A percentile compares a stretch with the other conserved stretches of the same genome.
These are phyloP conservation scores for Tulasnella sp. DNA, from an alignment of 768 basidiomycete genomes.

Conservation along the genomic window DNA sequence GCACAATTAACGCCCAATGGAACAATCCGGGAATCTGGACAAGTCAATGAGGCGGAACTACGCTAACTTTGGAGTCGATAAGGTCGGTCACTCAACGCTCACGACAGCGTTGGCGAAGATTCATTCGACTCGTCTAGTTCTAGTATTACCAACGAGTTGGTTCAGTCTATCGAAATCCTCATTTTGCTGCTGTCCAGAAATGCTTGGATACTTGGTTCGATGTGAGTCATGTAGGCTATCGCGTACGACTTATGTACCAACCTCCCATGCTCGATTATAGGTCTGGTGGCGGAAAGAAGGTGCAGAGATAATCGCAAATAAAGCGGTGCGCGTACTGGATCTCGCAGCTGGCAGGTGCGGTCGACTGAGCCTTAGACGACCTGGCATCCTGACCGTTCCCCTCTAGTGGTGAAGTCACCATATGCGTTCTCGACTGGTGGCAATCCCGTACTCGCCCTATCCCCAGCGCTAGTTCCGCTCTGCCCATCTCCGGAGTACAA, in stretches of 20 bases:
- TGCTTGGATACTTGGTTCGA: slow-evolving; percentile 45
- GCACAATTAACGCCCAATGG: not conserved
- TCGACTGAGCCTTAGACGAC: not conserved
- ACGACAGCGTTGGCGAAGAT: not conserved
- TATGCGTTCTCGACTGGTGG: slow-evolving; percentile 54
- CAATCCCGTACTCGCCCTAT: slow-evolving; percentile 19
- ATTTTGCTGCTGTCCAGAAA: slow-evolving; percentile 53
- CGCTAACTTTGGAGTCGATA: slow-evolving; percentile 44
- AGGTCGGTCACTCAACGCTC: slow-evolving; percentile 31
- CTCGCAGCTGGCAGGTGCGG: slow-evolving; percentile 39
- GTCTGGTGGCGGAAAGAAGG: slow-evolving; percentile 30
- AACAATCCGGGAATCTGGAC: not conserved
- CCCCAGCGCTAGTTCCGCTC: slow-evolving; percentile 23
- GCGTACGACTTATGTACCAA: slow-evolving; percentile 8
- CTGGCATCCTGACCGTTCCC: not conserved
- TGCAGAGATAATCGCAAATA: slow-evolving; percentile 29
- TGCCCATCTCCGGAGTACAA: not conserved
- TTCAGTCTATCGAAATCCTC: slow-evolving; percentile 62
- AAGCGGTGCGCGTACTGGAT: slow-evolving; percentile 40
- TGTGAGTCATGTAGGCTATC: slow-evolving; percentile 27
- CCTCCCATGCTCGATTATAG: slow-evolving; percentile 26
- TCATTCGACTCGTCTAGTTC: not conserved
- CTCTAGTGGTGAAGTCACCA: slow-evolving; percentile 52
- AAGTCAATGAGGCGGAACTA: slow-evolving; percentile 44
- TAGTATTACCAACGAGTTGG: slow-evolving; percentile 58